Base-by-base conservation (phyloP, 352 stramenopile genomes). In the Globisporangium parvum region DNA sequence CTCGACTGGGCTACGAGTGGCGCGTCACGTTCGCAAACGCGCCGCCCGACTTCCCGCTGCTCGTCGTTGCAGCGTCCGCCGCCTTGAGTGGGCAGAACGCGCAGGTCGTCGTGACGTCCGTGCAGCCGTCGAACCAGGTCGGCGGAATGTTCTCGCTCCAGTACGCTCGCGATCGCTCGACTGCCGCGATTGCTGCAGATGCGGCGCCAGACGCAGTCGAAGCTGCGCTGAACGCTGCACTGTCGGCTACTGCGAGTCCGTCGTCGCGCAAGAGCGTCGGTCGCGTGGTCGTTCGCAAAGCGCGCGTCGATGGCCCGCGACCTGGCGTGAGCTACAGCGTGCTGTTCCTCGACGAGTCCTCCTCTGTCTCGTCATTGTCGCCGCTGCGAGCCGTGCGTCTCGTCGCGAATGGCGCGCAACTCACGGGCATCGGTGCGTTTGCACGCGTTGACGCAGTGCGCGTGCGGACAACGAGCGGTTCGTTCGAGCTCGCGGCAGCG, bases 11-110 rank as follows among this genome's bases (percentile, higher is more conserved):
- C 10, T 57, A 53, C 52, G 33, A 41, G 37, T 78, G 71, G 69
- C 55, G 20, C 5, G 51, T 77, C 26, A 77, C 68, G 17, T 66
- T 80, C 31, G 17, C 41, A 3, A 49, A 65, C n/a, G 65, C 63
- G 0, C 63, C 63, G 15, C 42, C 57, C 2, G 60, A 63, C 28
- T 70, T 75, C 17, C 71, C 69, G 8, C 12, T 35, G 21, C 64
- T 77, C 3, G n/a, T 57, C 2, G 41, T 68, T 0, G 47, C 49
- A 0, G 62, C 26, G 6, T 46, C 48, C 6, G 37, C 57, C n/a
- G 33, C 26, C 10, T 28, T 68, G 8, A n/a, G 35, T 20, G 51
- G 57, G 6, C 35, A 6, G 5, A 53, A 54, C 37, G 51, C 35
- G 31, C 26, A 20, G 10, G 60, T 73, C 24, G 24, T 15, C 9